Base-by-base conservation (phyloP, 2,329 filamentous ascomycete species). In the Xylariaceae sp. region DNA sequence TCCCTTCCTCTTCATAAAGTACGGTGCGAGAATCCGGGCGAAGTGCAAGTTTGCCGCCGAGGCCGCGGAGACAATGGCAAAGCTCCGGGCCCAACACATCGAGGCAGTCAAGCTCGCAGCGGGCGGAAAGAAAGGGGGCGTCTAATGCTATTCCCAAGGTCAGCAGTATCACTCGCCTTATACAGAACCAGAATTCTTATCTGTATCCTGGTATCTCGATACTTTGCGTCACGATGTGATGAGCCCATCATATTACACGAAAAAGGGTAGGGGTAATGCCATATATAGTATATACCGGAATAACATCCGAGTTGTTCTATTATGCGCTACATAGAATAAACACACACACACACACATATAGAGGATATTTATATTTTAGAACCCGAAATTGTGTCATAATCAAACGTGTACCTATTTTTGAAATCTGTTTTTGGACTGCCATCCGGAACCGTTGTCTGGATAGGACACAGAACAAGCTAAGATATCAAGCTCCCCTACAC, bases 1-100 rank as follows among this genome's bases (percentile, higher is more conserved):
- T 64, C 88, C 88, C 0, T 86, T 88, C 69, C 68, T 92, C 15
- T 89, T 92, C 70, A 88, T 88, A 73, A 84, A 80, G 62, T 89
- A 89, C 67, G 88, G 88, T 37, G 72, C 69, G 6, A 19, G 58
- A 26, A 86, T 92, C 62, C 78, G 87, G 19, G 73, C 77, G 67
- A 80, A 76, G 65, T 89, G 87, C 77, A 85, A 86, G 72, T 91
- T 80, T 65, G 83, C 87, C 5, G 78, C 81, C 9, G 79, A 89
- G 69, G 81, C 86, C 6, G 47, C 53, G 32, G 58, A 56, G 84
- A 85, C 29, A 76, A 74, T 10, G 80, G 55, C 52, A 41, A 60
- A 58, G 48, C 55, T 60, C n/a, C 44, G 58, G 15, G 55, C 55
- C 10, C 58, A 58, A 37, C 46, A 55, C 15, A 46, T 53, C 39